Evolutionary conservation across 495 filamentous ascomycete species (phyloP), one percentile per base, ranked within the genome.

Genomic region (Pseudotulostoma volvatum): DNA sequence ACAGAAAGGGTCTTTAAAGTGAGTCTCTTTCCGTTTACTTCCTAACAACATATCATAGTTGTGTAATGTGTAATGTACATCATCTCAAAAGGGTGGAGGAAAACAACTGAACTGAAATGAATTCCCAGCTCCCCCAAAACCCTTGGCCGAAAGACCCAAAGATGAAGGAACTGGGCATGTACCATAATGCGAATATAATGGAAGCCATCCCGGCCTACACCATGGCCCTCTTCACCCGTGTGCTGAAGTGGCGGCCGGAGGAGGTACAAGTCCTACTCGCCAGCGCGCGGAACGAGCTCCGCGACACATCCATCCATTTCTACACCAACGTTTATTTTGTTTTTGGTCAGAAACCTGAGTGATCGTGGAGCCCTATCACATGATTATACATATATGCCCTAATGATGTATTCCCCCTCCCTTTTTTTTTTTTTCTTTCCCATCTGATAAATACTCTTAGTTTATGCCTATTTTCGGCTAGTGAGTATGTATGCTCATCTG

Each of bases 261-360:
- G 56, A 76, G 41, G 54, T 66, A 15, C 56, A 71, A 42, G 47
- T 62, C 11, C 53, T 71, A 37, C 52, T 67, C 4, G 56, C 54
- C 21, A 48, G 65, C 13, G 55, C 68, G 1, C 56, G 65, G 18
- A 59, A 59, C 20, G 66, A 63, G 14, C 35, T 74, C 34, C 45
- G 59, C 21, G 59, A 69, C 34, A 48, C 49, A 3, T 53, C 42
- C 14, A 50, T 66, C 4, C 67, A 74, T 42, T 44, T 52, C 11
- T 70, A 44, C 28, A 31, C 28, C 0, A 23, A 36, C 13, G 25
- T 18, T 17, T 43, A 32, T 31, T 37, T 43, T 33, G 34, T 43
- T 9, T 43, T 37, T 37, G 41, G 41, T 5, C 41, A 43, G 18
- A 43, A 43, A 34, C 41, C 35, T 28, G 23, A 5, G 23, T 28